Conservation (phyloP, 305 asterid genomes). For the Fraxinus floribunda region DNA sequence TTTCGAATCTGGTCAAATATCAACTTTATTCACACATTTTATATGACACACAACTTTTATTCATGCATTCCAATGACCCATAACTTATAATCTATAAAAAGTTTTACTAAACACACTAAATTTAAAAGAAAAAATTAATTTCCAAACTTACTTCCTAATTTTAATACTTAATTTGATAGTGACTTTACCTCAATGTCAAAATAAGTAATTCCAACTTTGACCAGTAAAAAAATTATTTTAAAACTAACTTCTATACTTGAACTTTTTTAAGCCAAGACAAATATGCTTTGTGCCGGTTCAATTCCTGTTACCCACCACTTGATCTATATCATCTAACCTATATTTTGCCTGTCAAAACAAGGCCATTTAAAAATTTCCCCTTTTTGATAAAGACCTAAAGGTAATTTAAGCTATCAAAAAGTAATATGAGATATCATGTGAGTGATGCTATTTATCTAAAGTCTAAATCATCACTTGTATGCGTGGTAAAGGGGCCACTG, state of each 20-base stretch:
- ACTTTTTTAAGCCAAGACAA: not conserved
- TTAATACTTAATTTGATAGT: not conserved
- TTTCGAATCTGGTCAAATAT: too few species aligned
- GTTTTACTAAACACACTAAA: too few species aligned
- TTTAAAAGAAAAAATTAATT: too few species aligned
- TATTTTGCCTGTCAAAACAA: not conserved
- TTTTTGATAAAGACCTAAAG: not conserved
- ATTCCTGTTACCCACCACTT: not conserved
- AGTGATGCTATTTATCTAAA: too few species aligned
- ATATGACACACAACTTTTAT: too few species aligned
- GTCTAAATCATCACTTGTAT: too few species aligned
- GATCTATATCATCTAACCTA: not conserved
- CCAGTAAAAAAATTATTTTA: not conserved
- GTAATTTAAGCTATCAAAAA: not conserved
- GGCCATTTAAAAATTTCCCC: not conserved
- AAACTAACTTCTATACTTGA: not conserved
- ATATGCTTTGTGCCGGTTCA: not conserved
- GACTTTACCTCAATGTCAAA: not conserved
- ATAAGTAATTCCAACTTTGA: not conserved
- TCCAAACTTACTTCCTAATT: not conserved
- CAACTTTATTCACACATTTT: too few species aligned
- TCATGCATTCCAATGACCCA: too few species aligned
- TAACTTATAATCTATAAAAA: too few species aligned
- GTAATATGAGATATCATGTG: not conserved
- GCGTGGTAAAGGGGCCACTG: too few species aligned